Conservation (phyloP, 106 monocot genomes). For the Acorus calamus region DNA sequence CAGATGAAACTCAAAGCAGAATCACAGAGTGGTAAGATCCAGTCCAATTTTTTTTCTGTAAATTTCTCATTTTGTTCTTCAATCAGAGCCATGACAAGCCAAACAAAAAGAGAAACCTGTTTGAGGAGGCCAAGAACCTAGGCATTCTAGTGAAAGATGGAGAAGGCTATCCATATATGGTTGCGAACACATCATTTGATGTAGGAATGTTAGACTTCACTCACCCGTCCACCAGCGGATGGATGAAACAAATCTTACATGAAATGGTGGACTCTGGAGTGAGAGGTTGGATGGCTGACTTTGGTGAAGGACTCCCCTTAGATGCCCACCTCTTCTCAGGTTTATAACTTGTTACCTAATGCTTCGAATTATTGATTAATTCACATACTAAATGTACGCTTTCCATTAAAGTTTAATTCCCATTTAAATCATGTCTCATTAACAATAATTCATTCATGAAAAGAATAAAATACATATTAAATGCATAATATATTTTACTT, state of each 20-base stretch:
- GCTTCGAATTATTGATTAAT: background rate
- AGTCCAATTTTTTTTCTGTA: no score
- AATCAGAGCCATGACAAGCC: conserved; percentile 49
- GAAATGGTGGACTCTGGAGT: conserved; percentile 69
- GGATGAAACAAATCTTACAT: conserved; percentile 67
- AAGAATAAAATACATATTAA: no score
- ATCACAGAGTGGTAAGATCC: no score
- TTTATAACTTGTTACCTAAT: conserved; percentile 7
- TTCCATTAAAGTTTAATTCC: no score
- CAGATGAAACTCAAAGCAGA: no score
- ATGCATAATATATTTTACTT: no score
- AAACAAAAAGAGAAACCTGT: conserved; percentile 47
- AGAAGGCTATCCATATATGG: conserved; percentile 46
- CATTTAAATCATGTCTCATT: no score
- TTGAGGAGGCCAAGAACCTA: conserved; percentile 50
- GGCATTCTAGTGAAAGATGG: conserved; percentile 57
- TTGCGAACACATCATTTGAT: conserved; percentile 79
- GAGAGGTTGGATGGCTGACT: conserved; percentile 90
- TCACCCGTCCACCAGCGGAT: conserved; percentile 36
- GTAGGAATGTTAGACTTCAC: conserved; percentile 88
- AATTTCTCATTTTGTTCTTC: background rate
- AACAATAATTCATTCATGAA: no score
- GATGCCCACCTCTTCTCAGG: conserved; percentile 71
- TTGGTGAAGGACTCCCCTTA: conserved; percentile 82
- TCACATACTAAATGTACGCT: background rate